Base-by-base conservation (phyloP, 2,329 filamentous ascomycete species). In the Acrodontium crateriforme region DNA sequence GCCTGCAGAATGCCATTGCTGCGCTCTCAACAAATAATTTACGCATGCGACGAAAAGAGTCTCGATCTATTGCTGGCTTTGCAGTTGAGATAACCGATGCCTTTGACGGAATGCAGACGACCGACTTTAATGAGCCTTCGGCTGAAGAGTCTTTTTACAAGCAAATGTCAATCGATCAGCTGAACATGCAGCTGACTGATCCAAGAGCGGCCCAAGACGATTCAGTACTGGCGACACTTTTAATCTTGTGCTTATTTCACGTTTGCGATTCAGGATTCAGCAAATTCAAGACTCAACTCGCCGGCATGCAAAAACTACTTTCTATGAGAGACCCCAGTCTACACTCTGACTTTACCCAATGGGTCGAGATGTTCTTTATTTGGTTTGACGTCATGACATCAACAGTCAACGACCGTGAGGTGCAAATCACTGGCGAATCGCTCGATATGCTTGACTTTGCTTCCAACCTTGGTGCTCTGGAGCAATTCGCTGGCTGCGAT, bases 371-470 rank as follows among this genome's bases (percentile, higher is more conserved):
- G 22, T 74, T 93, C 42, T 94, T 94, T 48, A 89, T 82, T 18
- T 92, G 87, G 66, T 91, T 92, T 49, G 87, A 94, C 52, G 82
- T 85, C 30, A 82, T 94, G 58, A 84, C 83, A 0, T 82, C 82
- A 20, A 85, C 79, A 28, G 82, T 92, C 49, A 94, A 94, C 44
- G 81, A 93, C 54, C 74, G 85, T 28, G 85, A 94, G 54, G 74
- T 80, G 16, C 82, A 92, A 52, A 69, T 93, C 11, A 64, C 66
- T 19, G 69, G 69, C 15, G 62, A 67, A 18, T 69, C 67, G 28
- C 53, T 78, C 18, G 73, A 78, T 38, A 71, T 75, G 57, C 64
- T 71, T 32, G 62, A 70, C 35, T 64, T 74, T 37, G 69, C 72
- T 9, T 63, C 71, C 16, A 73, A 81, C 45, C 69, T 78, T 41